phyloP scores from a whole-genome alignment of 2,329 filamentous ascomycete species.

The Claviceps pazoutovae region DNA sequence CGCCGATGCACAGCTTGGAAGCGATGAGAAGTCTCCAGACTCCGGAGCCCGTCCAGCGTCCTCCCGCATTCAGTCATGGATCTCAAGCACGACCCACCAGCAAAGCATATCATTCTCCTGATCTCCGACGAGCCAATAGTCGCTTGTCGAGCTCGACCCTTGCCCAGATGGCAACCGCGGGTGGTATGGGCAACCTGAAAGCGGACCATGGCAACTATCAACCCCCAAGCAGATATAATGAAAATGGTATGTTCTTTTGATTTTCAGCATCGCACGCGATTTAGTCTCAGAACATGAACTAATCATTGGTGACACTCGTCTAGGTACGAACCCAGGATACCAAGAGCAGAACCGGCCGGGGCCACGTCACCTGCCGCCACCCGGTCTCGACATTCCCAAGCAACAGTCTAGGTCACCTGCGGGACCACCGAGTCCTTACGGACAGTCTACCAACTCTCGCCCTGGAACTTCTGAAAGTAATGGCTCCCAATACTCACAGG shows the following conservation, averaged over 20 bases:
- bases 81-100: conserved; percentile 56
- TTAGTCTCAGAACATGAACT: conserved; percentile 36
- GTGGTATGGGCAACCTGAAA: conserved; percentile 33
- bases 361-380: conserved; percentile 23
- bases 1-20: conserved; percentile 36
- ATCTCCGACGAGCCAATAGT: conserved; percentile 67
- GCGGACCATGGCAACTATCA: conserved; percentile 17
- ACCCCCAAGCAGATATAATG: conserved; percentile 17
- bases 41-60: conserved; percentile 62
- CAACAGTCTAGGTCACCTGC: conserved; percentile 33
- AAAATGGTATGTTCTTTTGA: conserved; percentile 21
- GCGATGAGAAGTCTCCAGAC: conserved; percentile 43
- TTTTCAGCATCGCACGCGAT: conserved; percentile 37
- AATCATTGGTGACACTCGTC: conserved; percentile 38
- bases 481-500: conserved; percentile 16
- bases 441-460: conserved; percentile 17
- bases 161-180: conserved; percentile 62
- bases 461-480: conserved; percentile 20
- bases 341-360: conserved; percentile 20
- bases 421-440: conserved; percentile 19
- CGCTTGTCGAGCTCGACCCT: conserved; percentile 74
- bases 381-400: conserved; percentile 26
- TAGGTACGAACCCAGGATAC: conserved; percentile 32
- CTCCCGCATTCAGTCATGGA: conserved; percentile 67
- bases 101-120: conserved; percentile 57